These are phyloP conservation scores for Linum usitatissimum DNA, from an alignment of 345 rosid species.

Conservation along the genomic window DNA sequence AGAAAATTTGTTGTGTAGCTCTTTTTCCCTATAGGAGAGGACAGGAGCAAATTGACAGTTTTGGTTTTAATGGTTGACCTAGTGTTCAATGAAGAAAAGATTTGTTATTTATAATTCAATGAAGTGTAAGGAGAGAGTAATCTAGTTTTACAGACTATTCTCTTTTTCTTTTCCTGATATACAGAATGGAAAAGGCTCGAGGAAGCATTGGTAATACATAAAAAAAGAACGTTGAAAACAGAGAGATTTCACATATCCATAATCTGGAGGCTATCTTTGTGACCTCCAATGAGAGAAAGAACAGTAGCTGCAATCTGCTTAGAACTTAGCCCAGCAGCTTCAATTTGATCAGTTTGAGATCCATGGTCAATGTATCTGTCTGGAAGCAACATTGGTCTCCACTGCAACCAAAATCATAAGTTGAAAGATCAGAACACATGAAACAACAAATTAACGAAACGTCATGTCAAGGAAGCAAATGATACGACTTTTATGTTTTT, in stretches of 20 bases:
- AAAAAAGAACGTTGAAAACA: too few species aligned
- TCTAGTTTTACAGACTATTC: background rate
- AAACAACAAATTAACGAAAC: too few species aligned
- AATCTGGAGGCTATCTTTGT: conserved; percentile 11
- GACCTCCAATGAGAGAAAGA: conserved; percentile 15
- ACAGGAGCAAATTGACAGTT: too few species aligned
- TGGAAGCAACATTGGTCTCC: conserved; percentile 43
- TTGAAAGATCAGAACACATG: background rate
- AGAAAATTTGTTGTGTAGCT: background rate
- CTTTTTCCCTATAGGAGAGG: background rate
- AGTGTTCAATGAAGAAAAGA: too few species aligned
- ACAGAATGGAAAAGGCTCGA: too few species aligned
- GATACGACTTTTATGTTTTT: background rate
- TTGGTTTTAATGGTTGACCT: too few species aligned
- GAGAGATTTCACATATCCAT: background rate
- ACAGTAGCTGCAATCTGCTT: conserved; percentile 36
- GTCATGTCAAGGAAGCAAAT: too few species aligned
- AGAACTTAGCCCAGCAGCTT: conserved; percentile 32
- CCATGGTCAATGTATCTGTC: conserved; percentile 49
- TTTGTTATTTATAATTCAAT: background rate
- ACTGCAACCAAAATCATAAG: conserved; percentile 20
- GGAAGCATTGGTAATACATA: too few species aligned
- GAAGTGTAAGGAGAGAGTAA: background rate
- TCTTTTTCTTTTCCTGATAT: background rate
- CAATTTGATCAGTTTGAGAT: conserved; percentile 28